Evolutionary conservation across 176 grass and related monocot genomes (phyloP), one percentile per base, ranked within the genome.

Genomic region (Saccharum spontaneum): DNA sequence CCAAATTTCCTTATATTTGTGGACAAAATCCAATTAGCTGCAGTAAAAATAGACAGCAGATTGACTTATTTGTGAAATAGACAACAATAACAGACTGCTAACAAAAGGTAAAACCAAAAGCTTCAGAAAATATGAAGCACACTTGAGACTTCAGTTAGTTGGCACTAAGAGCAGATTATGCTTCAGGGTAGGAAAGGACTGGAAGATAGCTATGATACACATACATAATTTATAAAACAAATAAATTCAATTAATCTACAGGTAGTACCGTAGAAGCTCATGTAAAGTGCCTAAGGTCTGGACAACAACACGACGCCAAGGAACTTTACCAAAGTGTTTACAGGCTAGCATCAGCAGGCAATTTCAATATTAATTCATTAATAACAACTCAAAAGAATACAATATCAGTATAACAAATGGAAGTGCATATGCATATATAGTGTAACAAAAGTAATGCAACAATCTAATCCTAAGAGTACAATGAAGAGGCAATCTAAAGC

Each of bases 341-440:
- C 55, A 10, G 7, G 22, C 20, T 10, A 43, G 36, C 30, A 77
- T 40, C 11, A 71, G 26, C 15, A 85, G 1, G 28, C 16, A 31
- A 84, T 28, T 67, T 57, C 6, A 54, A 85, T 80, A 65, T n/a
- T 41, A 2, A 81, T 8, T 63, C 3, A 44, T 5, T 73, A 6
- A 52, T 52, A 66, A 84, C 11, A 34, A 0, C 23, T 37, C 50
- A 18, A 9, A 76, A 39, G 69, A 6, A 11, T 64, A 55, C 52
- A 77, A 71, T 65, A 36, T 17, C 60, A 33, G 33, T 33, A 86
- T 26, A 23, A 1, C 43, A n/a, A 15, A 64, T 71, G 41, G 12
- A 66, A 41, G 54, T 30, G 76, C 1, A 28, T 7, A 39, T 45
- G n/a, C 67, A 90, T 43, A 38, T 81, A 76, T 4, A 85, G 74